Evolutionary conservation across 1,284 basidiomycete genomes (phyloP).

Genomic region (Microbotryum intermedium): DNA sequence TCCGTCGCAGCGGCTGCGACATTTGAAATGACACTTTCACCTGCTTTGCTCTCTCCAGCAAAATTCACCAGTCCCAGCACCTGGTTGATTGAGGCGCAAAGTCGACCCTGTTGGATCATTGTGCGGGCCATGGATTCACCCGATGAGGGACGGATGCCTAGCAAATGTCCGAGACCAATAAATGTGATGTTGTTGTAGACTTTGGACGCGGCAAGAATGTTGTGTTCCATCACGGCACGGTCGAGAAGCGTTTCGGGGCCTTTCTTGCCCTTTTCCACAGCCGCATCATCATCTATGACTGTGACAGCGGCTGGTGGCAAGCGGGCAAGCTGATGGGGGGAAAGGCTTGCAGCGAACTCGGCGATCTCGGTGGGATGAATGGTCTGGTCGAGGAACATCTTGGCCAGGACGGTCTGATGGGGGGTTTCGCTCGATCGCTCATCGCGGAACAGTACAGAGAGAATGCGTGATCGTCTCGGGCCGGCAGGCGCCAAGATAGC

Average conservation of each 20-base stretch:
- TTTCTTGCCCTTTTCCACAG: constrained; percentile 53
- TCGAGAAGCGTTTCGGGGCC: constrained; percentile 93
- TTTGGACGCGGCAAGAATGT: constrained; percentile 86
- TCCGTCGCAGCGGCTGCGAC: constrained; percentile 45
- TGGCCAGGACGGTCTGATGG: constrained; percentile 81
- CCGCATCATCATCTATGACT: constrained; percentile 51
- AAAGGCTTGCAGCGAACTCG: constrained; percentile 77
- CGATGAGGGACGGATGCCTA: constrained; percentile 67
- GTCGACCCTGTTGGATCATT: constrained; percentile 34
- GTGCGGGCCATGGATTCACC: constrained; percentile 34
- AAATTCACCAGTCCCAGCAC: constrained; percentile 31
- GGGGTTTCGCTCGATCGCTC: constrained; percentile 72
- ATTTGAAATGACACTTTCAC: constrained; percentile 25
- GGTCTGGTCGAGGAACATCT: constrained; percentile 96
- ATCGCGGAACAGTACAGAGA: constrained; percentile 87
- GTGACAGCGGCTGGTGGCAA: constrained; percentile 65
- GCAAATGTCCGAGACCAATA: constrained; percentile 68
- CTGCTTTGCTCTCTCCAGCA: constrained; percentile 16
- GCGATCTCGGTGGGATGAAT: constrained; percentile 79
- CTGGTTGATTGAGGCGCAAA: constrained; percentile 34
- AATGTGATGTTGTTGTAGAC: constrained; percentile 69
- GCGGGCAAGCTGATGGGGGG: constrained; percentile 84
- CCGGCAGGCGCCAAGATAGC: constrained; percentile 96
- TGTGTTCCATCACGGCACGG: constrained; percentile 96
- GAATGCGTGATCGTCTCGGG: constrained; percentile 81